phyloP scores from a whole-genome alignment of 768 basidiomycete genomes.

The Xerocomus brunneocitrinus region DNA sequence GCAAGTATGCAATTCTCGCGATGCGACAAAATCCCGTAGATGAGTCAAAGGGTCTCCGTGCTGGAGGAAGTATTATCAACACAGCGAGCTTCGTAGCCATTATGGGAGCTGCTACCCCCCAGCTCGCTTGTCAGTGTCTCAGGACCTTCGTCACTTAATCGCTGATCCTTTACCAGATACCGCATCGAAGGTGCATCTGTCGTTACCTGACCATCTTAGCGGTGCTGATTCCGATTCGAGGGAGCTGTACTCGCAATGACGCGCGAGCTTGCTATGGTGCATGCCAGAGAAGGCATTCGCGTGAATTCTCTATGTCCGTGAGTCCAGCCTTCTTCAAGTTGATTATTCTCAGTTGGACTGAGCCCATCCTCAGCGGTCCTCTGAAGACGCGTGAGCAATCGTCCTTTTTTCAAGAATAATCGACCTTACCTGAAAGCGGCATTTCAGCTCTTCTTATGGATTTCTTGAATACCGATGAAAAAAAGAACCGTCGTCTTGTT shows the following conservation, averaged over 20 bases:
- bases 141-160: not conserved
- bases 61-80: conserved; percentile 93
- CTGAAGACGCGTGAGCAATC: conserved; percentile 79
- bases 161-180: conserved; percentile 56
- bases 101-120: conserved; percentile 95
- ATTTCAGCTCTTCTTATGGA: conserved; percentile 91
- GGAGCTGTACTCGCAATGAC: conserved; percentile 99
- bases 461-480: conserved; percentile 95
- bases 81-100: conserved; percentile 96
- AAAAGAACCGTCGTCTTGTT: conserved; percentile 83
- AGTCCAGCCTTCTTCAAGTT: conserved; percentile 27
- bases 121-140: conserved; percentile 74
- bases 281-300: conserved; percentile 95
- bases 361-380: conserved; percentile 61
- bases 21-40: conserved; percentile 93
- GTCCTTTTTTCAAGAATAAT: not conserved
- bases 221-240: conserved; percentile 33
- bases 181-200: conserved; percentile 70
- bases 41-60: conserved; percentile 68
- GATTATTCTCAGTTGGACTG: conserved; percentile 1
- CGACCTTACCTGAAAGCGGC: not conserved
- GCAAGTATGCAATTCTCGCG: conserved; percentile 94
- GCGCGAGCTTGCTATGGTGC: conserved; percentile 95
- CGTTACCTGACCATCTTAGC: not conserved
- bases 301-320: conserved; percentile 96